Evolutionary conservation across 2,329 filamentous ascomycete species (phyloP).

Genomic region (Alternaria ventricosa): DNA sequence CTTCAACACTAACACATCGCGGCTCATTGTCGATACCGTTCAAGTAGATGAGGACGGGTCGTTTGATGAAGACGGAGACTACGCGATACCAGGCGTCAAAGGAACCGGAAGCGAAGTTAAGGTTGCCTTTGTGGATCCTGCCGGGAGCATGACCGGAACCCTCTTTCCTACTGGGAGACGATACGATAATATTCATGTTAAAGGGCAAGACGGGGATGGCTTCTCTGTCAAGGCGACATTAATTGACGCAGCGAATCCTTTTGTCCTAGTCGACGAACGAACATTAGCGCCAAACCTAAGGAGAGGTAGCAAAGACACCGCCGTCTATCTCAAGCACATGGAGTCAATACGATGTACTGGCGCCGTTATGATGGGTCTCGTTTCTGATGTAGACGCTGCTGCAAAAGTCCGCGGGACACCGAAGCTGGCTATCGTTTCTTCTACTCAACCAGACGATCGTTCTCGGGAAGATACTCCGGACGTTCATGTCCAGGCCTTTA

Average conservation of each 20-base stretch:
- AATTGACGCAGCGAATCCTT: conserved; percentile 69
- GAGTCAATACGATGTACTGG: conserved; percentile 64
- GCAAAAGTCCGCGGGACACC: conserved; percentile 60
- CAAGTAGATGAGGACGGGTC: conserved; percentile 59
- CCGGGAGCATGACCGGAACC: conserved; percentile 67
- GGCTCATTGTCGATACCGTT: conserved; percentile 62
- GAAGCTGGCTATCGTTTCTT: conserved; percentile 64
- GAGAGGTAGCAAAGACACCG: conserved; percentile 47
- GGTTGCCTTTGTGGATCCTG: conserved; percentile 67
- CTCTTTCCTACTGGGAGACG: conserved; percentile 65
- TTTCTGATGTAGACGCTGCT: conserved; percentile 45
- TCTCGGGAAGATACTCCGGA: conserved; percentile 6
- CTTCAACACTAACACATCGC: conserved; percentile 71
- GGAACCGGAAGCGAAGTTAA: conserved; percentile 64
- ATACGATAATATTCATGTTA: conserved; percentile 54
- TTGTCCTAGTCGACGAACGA: conserved; percentile 63
- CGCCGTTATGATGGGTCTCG: conserved; percentile 66
- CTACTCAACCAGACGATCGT: conserved; percentile 4
- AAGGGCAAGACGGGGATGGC: conserved; percentile 14
- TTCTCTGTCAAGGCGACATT: conserved; percentile 60
- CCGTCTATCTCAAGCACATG: conserved; percentile 55
- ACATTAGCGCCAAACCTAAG: conserved; percentile 62
- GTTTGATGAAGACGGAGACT: conserved; percentile 56
- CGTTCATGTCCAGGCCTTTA: conserved; percentile 34
- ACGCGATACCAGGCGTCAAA: conserved; percentile 68